A percentile compares a stretch with the other conserved stretches of the same genome.
Conservation (phyloP, 352 stramenopile species). For the Phytophthora citrophthora region DNA sequence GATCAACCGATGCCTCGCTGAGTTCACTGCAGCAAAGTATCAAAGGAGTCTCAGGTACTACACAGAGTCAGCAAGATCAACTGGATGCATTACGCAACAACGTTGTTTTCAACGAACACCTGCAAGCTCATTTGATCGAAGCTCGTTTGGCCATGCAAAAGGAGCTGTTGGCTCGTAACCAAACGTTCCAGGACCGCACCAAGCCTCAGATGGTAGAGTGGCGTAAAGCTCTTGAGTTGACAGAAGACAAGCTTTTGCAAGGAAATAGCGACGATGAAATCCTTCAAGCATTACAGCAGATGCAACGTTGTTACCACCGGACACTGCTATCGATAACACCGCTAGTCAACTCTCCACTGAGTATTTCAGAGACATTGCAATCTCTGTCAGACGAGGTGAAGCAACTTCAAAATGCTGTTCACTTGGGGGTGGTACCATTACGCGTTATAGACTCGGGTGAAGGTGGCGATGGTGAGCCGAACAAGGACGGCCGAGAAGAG, state of each 20-base stretch:
- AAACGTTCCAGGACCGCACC: conserved; percentile 68
- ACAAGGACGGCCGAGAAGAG: conserved; percentile 45
- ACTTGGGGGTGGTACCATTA: conserved; percentile 50
- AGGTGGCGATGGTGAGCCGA: conserved; percentile 18
- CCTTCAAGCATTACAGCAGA: conserved; percentile 63
- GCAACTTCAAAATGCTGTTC: conserved; percentile 58
- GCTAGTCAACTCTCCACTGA: conserved; percentile 62
- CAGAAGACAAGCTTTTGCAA: conserved; percentile 66
- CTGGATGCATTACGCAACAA: conserved; percentile 62
- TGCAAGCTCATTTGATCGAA: conserved; percentile 67
- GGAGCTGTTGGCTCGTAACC: conserved; percentile 69
- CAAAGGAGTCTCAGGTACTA: conserved; percentile 41
- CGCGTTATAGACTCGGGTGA: conserved; percentile 22
- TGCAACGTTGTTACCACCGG: conserved; percentile 68
- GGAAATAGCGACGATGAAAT: conserved; percentile 64
- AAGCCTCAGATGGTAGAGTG: conserved; percentile 76
- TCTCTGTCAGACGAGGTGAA: conserved; percentile 64
- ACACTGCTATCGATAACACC: conserved; percentile 65
- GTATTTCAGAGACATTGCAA: conserved; percentile 65
- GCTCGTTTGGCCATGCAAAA: conserved; percentile 67
- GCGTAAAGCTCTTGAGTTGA: conserved; percentile 64
- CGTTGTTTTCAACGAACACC: conserved; percentile 55
- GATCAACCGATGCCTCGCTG: conserved; percentile 64
- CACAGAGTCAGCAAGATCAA: conserved; percentile 55
- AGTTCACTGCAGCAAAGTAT: conserved; percentile 63